Evolutionary conservation across 2,329 filamentous ascomycete species (phyloP), one percentile per base, ranked within the genome.

Genomic region (Neofusicoccum sp.): DNA sequence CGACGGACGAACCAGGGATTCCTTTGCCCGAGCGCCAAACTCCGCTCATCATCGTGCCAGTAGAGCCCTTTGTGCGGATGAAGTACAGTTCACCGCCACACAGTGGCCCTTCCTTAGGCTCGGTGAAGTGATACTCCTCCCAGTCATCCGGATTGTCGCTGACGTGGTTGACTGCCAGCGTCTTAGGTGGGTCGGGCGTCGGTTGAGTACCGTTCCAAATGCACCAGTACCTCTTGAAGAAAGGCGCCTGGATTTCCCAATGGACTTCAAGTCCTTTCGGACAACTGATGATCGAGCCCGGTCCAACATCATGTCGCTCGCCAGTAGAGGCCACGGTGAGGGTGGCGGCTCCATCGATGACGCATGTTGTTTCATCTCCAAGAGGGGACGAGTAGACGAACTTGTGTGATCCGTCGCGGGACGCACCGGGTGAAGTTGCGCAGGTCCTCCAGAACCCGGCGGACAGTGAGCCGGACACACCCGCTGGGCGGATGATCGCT

Each of bases 211-310:
- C 45, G 14, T 20, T 33, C 60, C 60, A 43, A 16, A 57, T 54
- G 38, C 41, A 58, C 60, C 60, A 62, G 12, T 24, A 62, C 36
- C 58, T 62, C 60, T 58, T 62, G 34, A 62, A 62, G 16, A 33
- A 28, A 6, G 60, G 60, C 9, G 38, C 51, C 12, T 40, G 11
- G 36, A 62, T 62, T 11, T 45, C 51, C 60, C 60, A 62, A 11
- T 58, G 48, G 3, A 62, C 53, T 16, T 62, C 53, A 12, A 62
- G 38, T 6, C 53, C 60, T 53, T 62, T 62, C 12, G 60, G 60
- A 4, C 53, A 62, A 36, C 40, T 58, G 47, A 62, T 62, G 53
- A 62, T 58, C 14, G 60, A 58, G 8, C 60, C 60, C 7, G 60
- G 60, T 3, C 60, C 53, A 28, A 44, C 60, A 6, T 49, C 44